A percentile compares a stretch with the other conserved stretches of the same genome.
Evolutionary conservation across 805 yeast species (phyloP).

Genomic region (Metschnikowia lunata): DNA sequence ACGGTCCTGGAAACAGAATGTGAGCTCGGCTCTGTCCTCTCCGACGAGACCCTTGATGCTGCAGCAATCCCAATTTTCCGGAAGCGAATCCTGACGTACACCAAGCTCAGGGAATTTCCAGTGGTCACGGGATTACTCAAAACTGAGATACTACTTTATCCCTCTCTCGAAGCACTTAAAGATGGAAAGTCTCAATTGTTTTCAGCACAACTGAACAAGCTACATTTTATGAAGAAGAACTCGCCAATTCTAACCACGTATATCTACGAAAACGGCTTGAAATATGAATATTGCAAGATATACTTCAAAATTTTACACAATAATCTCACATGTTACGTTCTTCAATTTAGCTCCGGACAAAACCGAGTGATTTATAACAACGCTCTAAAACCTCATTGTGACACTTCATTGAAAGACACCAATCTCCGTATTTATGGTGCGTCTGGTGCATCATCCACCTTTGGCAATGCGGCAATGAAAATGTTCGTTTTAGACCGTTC

Average conservation of each 20-base stretch:
- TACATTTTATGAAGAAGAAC: slow-evolving; percentile 23
- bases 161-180: slow-evolving; percentile 9
- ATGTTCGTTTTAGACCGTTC: slow-evolving; percentile 19
- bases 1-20: slow-evolving; percentile 1
- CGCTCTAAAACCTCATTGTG: slow-evolving; percentile 29
- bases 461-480: slow-evolving; percentile 29
- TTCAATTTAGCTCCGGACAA: slow-evolving; percentile 20
- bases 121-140: slow-evolving; percentile 12
- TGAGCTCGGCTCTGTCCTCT: slow-evolving; percentile 8
- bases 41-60: slow-evolving; percentile 15
- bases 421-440: slow-evolving; percentile 30
- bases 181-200: slow-evolving; percentile 11
- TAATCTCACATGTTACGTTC: slow-evolving; percentile 27
- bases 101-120: slow-evolving; percentile 15
- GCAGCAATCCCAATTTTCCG: slow-evolving; percentile 11
- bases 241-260: slow-evolving; percentile 27
- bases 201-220: slow-evolving; percentile 14
- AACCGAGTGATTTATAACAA: slow-evolving; percentile 24
- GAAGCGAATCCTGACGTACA: slow-evolving; percentile 11
- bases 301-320: slow-evolving; percentile 26
- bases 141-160: slow-evolving; percentile 11
- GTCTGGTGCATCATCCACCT: slow-evolving; percentile 32
- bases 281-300: slow-evolving; percentile 25
- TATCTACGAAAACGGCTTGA: slow-evolving; percentile 12
- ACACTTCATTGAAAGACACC: slow-evolving; percentile 23